Evolutionary conservation across 2,329 filamentous ascomycete genomes (phyloP).

Genomic region (Ustulina deusta): DNA sequence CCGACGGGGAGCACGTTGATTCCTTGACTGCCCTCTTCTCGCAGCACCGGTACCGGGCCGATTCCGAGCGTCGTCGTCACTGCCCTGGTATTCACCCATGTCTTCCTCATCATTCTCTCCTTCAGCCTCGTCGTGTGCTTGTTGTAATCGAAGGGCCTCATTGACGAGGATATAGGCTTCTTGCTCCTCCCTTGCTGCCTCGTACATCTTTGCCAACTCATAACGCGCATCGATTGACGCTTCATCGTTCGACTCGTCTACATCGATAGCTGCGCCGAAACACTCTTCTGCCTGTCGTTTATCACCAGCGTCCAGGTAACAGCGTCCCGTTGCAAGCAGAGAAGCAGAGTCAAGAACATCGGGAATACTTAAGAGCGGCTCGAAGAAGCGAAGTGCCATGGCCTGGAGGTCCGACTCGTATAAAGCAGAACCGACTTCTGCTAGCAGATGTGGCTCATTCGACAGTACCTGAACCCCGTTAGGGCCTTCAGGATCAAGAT

Average conservation of each 20-base stretch:
- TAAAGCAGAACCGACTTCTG: constrained; percentile 69
- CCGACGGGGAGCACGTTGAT: constrained; percentile 38
- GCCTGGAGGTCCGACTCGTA: constrained; percentile 53
- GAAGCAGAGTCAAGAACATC: constrained; percentile 64
- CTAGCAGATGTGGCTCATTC: constrained; percentile 83
- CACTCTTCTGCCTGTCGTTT: constrained; percentile 79
- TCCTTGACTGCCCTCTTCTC: constrained; percentile 28
- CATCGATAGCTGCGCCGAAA: constrained; percentile 79
- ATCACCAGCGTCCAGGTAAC: constrained; percentile 74
- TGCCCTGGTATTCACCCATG: constrained; percentile 48
- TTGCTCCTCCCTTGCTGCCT: constrained; percentile 77
- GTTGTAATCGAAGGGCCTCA: constrained; percentile 76
- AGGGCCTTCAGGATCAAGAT: constrained; percentile 74
- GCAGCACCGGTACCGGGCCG: constrained; percentile 10
- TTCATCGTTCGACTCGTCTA: constrained; percentile 71
- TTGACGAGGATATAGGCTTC: constrained; percentile 82
- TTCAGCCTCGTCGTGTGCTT: constrained; percentile 55
- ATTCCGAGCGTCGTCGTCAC: constrained; percentile 32
- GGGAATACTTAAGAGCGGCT: constrained; percentile 63
- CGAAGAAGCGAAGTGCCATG: constrained; percentile 67
- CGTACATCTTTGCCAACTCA: constrained; percentile 86
- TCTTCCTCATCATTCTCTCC: constrained; percentile 45
- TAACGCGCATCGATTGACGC: constrained; percentile 76
- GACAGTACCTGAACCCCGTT: constrained; percentile 63
- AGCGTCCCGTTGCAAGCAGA: constrained; percentile 71